Conservation (phyloP, 306 rosid genomes). For the Vigna hirtella region DNA sequence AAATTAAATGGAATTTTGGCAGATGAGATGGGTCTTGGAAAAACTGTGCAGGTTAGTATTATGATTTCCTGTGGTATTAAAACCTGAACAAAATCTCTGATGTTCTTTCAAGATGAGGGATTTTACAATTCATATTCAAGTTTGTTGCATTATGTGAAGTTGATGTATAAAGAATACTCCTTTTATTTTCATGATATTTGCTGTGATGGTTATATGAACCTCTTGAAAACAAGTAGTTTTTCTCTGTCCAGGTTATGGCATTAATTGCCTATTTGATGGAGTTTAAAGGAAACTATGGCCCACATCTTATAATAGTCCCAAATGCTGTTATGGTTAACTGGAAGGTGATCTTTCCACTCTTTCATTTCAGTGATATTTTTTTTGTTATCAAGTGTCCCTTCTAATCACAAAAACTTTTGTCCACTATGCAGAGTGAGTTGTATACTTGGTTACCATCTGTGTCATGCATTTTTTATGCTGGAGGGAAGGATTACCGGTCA, state of each 20-base stretch:
- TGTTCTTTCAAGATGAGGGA: conserved; percentile 23
- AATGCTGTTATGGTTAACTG: conserved; percentile 55
- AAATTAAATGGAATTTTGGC: conserved; percentile 97
- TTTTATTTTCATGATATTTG: conserved; percentile 27
- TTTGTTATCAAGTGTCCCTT: conserved; percentile 30
- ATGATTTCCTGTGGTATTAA: conserved; percentile 27
- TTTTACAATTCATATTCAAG: conserved; percentile 14
- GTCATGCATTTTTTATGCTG: conserved; percentile 87
- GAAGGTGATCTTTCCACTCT: conserved; percentile 47
- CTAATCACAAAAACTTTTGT: conserved; percentile 10
- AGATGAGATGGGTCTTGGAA: conserved; percentile 99
- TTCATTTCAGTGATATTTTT: conserved; percentile 38
- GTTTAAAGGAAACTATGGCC: conserved; percentile 55
- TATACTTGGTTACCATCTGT: conserved; percentile 54
- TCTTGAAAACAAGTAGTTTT: conserved; percentile 6
- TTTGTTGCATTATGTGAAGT: conserved; percentile 34
- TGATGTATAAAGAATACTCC: conserved; percentile 10
- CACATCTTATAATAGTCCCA: conserved; percentile 55
- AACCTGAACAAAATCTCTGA: conserved; percentile 14
- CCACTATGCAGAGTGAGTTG: conserved; percentile 49
- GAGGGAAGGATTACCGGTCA: conserved; percentile 85
- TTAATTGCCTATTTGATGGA: conserved; percentile 55
- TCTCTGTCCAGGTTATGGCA: conserved; percentile 49
- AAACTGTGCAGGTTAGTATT: conserved; percentile 90
- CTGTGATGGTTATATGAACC: conserved; percentile 7